phyloP scores from a whole-genome alignment of 1,139 yeast species.

The Candida glucosophila region DNA sequence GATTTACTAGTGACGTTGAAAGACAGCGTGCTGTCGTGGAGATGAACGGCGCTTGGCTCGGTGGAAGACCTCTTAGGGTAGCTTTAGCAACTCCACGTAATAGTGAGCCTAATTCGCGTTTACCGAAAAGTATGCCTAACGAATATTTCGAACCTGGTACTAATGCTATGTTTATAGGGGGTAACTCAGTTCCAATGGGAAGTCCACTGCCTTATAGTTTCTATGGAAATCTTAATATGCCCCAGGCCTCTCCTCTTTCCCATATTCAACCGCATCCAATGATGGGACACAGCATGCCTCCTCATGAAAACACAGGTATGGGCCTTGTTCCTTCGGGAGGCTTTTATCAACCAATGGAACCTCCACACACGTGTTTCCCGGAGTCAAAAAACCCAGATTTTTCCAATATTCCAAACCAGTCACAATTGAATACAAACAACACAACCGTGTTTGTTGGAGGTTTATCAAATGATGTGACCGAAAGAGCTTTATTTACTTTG shows the following conservation, averaged over 20 bases:
- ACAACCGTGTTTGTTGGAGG: conserved; percentile 97
- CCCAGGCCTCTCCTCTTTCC: conserved; percentile 3
- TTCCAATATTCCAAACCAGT: too few species aligned
- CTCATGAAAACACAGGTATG: conserved; percentile 15
- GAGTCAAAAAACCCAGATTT: too few species aligned
- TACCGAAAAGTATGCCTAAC: not conserved
- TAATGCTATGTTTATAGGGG: conserved; percentile 1
- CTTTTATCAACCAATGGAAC: conserved; percentile 78
- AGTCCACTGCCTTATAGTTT: conserved; percentile 7
- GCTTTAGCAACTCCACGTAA: conserved; percentile 59
- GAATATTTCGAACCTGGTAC: not conserved
- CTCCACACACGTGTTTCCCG: too few species aligned
- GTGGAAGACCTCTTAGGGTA: conserved; percentile 67
- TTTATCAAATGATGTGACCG: conserved; percentile 64
- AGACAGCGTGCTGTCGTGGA: conserved; percentile 57
- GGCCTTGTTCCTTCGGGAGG: conserved; percentile 68
- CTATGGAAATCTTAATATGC: conserved; percentile 7
- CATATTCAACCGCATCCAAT: conserved; percentile 1
- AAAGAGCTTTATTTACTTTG: conserved; percentile 62
- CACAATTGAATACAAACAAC: not conserved
- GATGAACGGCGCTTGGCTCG: conserved; percentile 70
- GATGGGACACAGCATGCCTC: not conserved
- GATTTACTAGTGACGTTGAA: conserved; percentile 56
- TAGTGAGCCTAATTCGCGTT: conserved; percentile 5
- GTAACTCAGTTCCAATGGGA: conserved; percentile 3